These are phyloP conservation scores for Aspergillus ellipticus DNA, from an alignment of 495 filamentous ascomycete species.

Conservation along the genomic window DNA sequence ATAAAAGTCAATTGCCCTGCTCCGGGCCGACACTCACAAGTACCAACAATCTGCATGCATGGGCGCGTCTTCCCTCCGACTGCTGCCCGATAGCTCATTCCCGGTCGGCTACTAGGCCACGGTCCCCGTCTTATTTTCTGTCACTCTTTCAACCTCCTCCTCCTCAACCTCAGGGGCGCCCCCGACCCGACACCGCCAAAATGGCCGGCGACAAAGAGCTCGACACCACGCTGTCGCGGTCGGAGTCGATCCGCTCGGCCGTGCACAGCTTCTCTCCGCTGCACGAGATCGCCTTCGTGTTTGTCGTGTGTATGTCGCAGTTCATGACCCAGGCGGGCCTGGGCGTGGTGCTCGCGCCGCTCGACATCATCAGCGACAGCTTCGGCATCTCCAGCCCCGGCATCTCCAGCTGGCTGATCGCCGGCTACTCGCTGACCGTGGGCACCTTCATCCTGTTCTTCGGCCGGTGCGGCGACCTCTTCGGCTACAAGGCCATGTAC, in stretches of 20 bases:
- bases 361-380: conserved; percentile 41
- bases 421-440: conserved; percentile 55
- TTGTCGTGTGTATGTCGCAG: conserved; percentile 30
- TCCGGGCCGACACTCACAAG: too few species aligned
- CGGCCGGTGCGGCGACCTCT: conserved; percentile 57
- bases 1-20: too few species aligned
- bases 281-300: conserved; percentile 25
- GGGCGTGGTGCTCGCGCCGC: conserved; percentile 33
- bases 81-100: too few species aligned
- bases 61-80: too few species aligned
- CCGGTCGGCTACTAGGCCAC: too few species aligned
- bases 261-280: conserved; percentile 21
- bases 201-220: background rate
- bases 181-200: background rate
- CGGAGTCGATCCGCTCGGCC: conserved; percentile 18
- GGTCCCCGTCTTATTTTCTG: too few species aligned
- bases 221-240: background rate
- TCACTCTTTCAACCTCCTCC: too few species aligned
- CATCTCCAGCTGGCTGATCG: conserved; percentile 51
- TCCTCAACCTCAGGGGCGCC: too few species aligned
- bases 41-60: too few species aligned
- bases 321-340: conserved; percentile 34
- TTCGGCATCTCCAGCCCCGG: conserved; percentile 42
- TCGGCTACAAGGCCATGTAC: conserved; percentile 56
- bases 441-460: conserved; percentile 64